Evolutionary conservation across 75 land plant species (phyloP).

Genomic region (Azolla pinnata): DNA sequence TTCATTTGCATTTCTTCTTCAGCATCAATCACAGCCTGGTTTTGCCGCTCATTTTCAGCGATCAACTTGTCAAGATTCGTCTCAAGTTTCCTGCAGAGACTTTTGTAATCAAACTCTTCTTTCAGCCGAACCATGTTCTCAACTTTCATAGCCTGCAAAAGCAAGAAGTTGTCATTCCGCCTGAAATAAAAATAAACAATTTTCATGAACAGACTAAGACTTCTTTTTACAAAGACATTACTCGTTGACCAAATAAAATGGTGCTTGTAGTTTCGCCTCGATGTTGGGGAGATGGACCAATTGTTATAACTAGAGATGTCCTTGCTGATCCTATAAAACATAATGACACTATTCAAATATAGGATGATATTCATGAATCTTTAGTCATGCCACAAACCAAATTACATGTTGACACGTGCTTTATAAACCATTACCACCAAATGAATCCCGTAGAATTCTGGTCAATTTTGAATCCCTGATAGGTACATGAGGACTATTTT

Average conservation of each 20-base stretch:
- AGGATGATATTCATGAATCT: not conserved
- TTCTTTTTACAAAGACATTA: slow-evolving; percentile 9
- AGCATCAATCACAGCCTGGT: slow-evolving; percentile 32
- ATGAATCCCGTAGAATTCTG: slow-evolving; percentile 84
- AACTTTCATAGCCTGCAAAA: slow-evolving; percentile 81
- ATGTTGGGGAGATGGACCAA: slow-evolving; percentile 93
- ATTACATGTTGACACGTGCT: not conserved
- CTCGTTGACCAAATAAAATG: slow-evolving; percentile 97
- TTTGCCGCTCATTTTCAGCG: slow-evolving; percentile 66
- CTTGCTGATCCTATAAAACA: slow-evolving; percentile 63
- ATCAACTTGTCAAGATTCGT: slow-evolving; percentile 54
- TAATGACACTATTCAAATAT: not conserved
- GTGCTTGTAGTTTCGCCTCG: slow-evolving; percentile 93
- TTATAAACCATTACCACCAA: slow-evolving; percentile 53
- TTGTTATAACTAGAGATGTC: slow-evolving; percentile 80
- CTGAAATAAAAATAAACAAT: not conserved
- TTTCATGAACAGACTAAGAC: not conserved
- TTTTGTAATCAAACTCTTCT: slow-evolving; percentile 88
- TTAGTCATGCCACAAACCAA: not conserved
- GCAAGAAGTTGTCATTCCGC: not conserved
- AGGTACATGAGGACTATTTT: slow-evolving; percentile 90
- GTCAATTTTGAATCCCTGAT: slow-evolving; percentile 85
- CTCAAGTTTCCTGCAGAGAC: slow-evolving; percentile 68
- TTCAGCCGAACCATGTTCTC: slow-evolving; percentile 84
- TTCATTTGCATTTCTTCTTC: slow-evolving; percentile 37